Evolutionary conservation across 1,284 basidiomycete genomes (phyloP), one percentile per base, ranked within the genome.

Genomic region (Cryptococcus hybrid): DNA sequence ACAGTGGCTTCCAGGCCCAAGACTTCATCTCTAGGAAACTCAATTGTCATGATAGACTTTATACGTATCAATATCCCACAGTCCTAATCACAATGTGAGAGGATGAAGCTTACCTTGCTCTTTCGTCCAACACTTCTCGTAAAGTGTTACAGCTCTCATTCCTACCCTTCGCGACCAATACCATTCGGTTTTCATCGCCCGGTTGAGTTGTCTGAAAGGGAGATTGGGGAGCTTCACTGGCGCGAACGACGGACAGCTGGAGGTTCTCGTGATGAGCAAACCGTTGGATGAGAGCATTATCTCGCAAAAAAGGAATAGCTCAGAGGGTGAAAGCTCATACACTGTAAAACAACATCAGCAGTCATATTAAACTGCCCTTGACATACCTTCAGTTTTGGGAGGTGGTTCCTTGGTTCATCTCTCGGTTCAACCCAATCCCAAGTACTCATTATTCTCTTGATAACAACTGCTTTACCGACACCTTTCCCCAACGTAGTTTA

Each of bases 271-370:
- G 46, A 46, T 60, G 40, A 6, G 55, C 55, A 37, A 60, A 45
- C 5, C 49, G 35, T 24, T 60, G 51, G 1, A 65, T 39, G 3
- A 57, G 30, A 15, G 56, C 50, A 6, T 56, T 52, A 18, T 65
- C 55, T 43, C 57, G 52, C 18, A 40, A 50, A 65, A 57, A 2
- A 65, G 47, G 55, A 59, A 65, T 11, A 65, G 46, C 47, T 62
- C 59, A 11, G 62, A 51, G 6, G 61, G 50, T 5, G 59, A 57
- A n/a, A 65, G 47, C 18, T 63, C 57, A 45, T 61, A 58, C 7
- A 58, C 63, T 65, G 39, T 15, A 2, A 11, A 7, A 8, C 34
- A 7, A 34, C 36, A 18, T 36, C 18, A 5, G 5, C 24, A 13
- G 7, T 45, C 12, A 35, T 11, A 13, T 13, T 11, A 35, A 6